Evolutionary conservation across 2,329 filamentous ascomycete genomes (phyloP).

Genomic region (Fusarium clavum): DNA sequence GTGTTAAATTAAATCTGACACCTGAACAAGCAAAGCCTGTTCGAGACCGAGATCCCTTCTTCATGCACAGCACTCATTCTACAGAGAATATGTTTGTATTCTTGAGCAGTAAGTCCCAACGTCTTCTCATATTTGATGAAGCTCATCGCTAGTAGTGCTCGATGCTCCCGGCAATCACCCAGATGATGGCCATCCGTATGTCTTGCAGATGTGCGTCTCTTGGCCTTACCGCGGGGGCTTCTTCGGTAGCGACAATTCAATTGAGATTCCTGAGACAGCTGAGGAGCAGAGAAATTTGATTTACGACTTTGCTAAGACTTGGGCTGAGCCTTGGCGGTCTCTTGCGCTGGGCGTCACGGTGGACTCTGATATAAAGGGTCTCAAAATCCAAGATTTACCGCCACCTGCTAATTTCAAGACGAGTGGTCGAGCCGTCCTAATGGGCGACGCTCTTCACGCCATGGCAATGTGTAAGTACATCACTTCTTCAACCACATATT

Average conservation of each 20-base stretch:
- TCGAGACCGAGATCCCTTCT: conserved; percentile 62
- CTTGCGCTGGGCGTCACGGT: conserved; percentile 56
- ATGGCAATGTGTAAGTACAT: conserved; percentile 69
- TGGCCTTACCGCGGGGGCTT: conserved; percentile 60
- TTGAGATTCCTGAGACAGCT: conserved; percentile 56
- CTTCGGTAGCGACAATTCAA: conserved; percentile 45
- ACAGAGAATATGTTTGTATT: conserved; percentile 64
- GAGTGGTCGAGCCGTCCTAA: conserved; percentile 57
- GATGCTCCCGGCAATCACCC: conserved; percentile 59
- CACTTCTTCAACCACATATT: rapidly evolving
- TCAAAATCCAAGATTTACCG: conserved; percentile 62
- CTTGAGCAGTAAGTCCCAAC: conserved; percentile 57
- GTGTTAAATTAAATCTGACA: conserved; percentile 57
- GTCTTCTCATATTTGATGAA: rapidly evolving
- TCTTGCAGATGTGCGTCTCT: conserved; percentile 62
- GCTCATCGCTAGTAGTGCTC: conserved; percentile 52
- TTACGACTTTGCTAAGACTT: conserved; percentile 57
- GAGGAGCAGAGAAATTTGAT: conserved; percentile 56
- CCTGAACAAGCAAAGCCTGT: conserved; percentile 57
- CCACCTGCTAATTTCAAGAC: conserved; percentile 53
- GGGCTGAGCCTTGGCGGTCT: conserved; percentile 62
- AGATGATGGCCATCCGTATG: conserved; percentile 52
- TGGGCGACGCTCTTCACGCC: conserved; percentile 67
- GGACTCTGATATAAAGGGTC: conserved; percentile 56
- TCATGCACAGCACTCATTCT: conserved; percentile 66